phyloP scores from a whole-genome alignment of 345 rosid species.

The Acer negundo region DNA sequence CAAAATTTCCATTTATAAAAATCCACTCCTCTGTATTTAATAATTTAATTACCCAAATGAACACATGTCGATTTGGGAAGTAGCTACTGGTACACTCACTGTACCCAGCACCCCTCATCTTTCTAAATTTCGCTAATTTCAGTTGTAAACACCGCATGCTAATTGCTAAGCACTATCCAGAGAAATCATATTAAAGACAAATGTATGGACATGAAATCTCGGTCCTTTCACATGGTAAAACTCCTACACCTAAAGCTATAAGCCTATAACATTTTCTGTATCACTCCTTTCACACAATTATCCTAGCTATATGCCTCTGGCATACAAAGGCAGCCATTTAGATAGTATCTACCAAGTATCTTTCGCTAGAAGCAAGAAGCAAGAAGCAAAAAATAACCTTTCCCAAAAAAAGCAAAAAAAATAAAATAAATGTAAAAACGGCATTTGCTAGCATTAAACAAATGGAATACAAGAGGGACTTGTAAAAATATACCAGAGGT shows the following conservation, averaged over 20 bases:
- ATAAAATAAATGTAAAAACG: no score
- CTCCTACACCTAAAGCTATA: neutral
- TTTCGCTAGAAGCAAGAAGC: no score
- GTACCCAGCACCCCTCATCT: no score
- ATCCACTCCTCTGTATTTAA: no score
- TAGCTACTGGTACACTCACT: no score
- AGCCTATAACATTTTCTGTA: neutral
- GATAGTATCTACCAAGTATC: no score
- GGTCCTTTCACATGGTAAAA: neutral
- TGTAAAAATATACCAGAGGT: constrained; percentile 50
- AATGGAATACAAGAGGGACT: neutral
- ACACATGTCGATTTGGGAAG: no score
- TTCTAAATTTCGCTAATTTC: neutral
- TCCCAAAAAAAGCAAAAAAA: no score
- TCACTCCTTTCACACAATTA: neutral
- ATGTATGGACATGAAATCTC: neutral
- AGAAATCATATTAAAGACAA: neutral
- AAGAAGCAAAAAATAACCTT: no score
- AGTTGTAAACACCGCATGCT: neutral
- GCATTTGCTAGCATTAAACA: neutral
- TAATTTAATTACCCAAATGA: no score
- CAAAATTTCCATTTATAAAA: no score
- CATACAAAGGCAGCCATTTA: neutral
- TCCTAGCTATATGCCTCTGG: neutral
- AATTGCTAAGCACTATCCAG: neutral